A percentile compares a stretch with the other conserved stretches of the same genome.
phyloP scores from a whole-genome alignment of 495 filamentous ascomycete genomes.

The Podospora sp. region DNA sequence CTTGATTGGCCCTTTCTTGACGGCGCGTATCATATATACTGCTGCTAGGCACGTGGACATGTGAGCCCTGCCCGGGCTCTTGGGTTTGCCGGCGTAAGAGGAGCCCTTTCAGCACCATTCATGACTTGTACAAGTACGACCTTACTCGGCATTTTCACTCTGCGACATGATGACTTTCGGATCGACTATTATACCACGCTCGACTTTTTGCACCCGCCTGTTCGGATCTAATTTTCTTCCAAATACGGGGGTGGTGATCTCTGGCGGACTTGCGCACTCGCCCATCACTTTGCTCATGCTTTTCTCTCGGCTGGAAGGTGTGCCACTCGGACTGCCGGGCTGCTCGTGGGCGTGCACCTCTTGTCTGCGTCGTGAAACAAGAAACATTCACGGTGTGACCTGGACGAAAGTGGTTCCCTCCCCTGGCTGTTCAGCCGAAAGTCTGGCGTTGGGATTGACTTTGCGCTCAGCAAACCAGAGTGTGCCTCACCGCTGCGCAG shows the following conservation, averaged over 20 bases:
- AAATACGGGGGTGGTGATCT: background rate
- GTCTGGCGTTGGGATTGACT: background rate
- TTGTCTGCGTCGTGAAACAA: background rate
- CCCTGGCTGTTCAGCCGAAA: background rate
- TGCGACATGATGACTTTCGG: background rate
- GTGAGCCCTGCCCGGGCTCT: background rate
- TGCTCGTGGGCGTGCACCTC: background rate
- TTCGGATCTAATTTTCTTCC: background rate
- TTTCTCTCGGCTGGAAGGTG: background rate
- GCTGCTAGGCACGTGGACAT: background rate
- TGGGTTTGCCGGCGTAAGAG: background rate
- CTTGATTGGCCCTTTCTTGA: constrained; percentile 3
- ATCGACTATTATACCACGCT: background rate
- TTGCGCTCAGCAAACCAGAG: background rate
- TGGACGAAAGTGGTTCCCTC: background rate
- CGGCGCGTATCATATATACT: background rate
- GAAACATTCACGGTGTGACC: background rate
- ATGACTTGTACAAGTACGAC: constrained; percentile 9
- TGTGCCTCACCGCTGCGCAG: background rate
- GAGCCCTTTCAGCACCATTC: background rate
- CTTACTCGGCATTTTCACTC: background rate
- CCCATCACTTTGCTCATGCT: background rate
- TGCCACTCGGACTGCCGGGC: background rate
- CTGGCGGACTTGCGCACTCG: background rate
- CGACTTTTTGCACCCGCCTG: background rate